Conservation (phyloP, 257 asterid genomes). For the Echium plantagineum region DNA sequence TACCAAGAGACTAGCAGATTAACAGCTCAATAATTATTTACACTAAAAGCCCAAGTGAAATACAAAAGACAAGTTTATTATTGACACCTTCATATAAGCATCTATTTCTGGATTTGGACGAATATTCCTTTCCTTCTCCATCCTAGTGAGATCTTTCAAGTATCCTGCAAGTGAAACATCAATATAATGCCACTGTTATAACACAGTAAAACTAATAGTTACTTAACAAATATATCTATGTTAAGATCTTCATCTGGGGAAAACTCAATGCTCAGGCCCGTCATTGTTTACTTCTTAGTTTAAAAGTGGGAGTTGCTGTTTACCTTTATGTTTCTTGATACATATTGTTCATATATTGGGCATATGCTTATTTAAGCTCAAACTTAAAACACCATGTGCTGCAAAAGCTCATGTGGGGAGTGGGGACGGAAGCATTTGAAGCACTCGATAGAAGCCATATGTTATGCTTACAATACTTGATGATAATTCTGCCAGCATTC, state of each 20-base stretch:
- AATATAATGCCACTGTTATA: not conserved
- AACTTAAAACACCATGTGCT: too few relatives aligned
- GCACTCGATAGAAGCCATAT: too few relatives aligned
- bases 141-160: constrained; percentile 51
- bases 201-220: not conserved
- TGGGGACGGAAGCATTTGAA: too few relatives aligned
- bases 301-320: not conserved
- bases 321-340: not conserved
- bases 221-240: not conserved
- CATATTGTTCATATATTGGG: not conserved
- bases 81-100: constrained; percentile 73
- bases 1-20: not conserved
- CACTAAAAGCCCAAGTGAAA: not conserved
- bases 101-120: constrained; percentile 77
- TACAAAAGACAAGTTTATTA: not conserved
- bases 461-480: not conserved
- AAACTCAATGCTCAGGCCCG: not conserved
- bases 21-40: not conserved
- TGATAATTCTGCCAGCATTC: not conserved
- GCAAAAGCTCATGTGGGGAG: too few relatives aligned
- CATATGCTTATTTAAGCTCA: too few relatives aligned
- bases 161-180: constrained; percentile 32
- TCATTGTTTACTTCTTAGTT: too few relatives aligned
- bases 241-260: not conserved
- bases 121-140: constrained; percentile 54